A percentile compares a stretch with the other conserved stretches of the same genome.
Evolutionary conservation across 1,284 basidiomycete species (phyloP).

Genomic region (Ustilago shanxiensis): DNA sequence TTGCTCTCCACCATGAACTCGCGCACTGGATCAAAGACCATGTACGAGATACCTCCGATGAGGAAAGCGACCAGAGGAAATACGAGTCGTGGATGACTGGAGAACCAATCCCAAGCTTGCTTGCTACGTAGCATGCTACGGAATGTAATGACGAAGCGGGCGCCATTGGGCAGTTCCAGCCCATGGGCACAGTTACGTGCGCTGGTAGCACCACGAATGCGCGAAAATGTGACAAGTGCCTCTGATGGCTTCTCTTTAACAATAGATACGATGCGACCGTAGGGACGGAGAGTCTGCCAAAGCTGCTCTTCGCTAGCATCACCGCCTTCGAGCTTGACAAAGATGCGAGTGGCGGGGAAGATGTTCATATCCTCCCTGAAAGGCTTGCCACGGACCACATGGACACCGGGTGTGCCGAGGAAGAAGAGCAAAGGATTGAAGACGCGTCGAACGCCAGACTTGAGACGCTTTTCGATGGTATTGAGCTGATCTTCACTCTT

Average conservation of each 20-base stretch:
- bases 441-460: slow-evolving; percentile 42
- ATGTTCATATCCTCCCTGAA: slow-evolving; percentile 65
- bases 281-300: slow-evolving; percentile 76
- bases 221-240: slow-evolving; percentile 55
- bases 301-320: slow-evolving; percentile 58
- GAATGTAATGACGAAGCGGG: slow-evolving; percentile 79
- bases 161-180: slow-evolving; percentile 73
- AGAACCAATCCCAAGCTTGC: slow-evolving; percentile 83
- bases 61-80: slow-evolving; percentile 88
- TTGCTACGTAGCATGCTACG: slow-evolving; percentile 82
- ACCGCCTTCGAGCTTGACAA: slow-evolving; percentile 59
- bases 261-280: slow-evolving; percentile 82
- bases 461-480: slow-evolving; percentile 55
- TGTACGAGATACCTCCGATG: slow-evolving; percentile 87
- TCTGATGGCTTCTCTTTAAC: slow-evolving; percentile 60
- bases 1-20: slow-evolving; percentile 85
- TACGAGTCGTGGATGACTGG: slow-evolving; percentile 85
- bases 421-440: slow-evolving; percentile 53
- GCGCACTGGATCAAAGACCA: slow-evolving; percentile 89
- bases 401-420: slow-evolving; percentile 53
- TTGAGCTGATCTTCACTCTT: slow-evolving; percentile 48
- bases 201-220: slow-evolving; percentile 79
- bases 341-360: slow-evolving; percentile 55
- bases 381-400: slow-evolving; percentile 63
- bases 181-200: slow-evolving; percentile 90